These are phyloP conservation scores for Inga leiocalycina DNA, from an alignment of 306 rosid genomes.

Conservation along the genomic window DNA sequence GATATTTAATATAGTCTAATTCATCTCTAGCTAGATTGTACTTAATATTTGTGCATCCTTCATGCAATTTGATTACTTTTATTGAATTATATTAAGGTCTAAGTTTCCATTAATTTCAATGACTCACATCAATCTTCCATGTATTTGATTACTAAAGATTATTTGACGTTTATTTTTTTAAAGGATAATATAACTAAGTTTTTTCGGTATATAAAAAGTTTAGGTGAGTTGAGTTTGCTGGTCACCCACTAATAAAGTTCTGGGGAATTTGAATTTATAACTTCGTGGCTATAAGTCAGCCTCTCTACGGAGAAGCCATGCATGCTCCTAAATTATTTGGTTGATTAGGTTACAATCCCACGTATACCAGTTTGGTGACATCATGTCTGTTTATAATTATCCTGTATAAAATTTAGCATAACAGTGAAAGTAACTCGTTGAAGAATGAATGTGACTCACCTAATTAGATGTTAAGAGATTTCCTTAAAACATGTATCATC, in stretches of 20 bases:
- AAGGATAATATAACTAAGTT: neutral
- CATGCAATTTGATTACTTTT: neutral
- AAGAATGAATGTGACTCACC: neutral
- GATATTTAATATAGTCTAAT: neutral
- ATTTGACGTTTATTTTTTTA: neutral
- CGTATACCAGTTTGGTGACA: neutral
- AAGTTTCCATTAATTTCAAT: neutral
- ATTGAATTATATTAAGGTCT: neutral
- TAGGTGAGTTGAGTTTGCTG: too few species aligned
- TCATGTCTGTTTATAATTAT: neutral
- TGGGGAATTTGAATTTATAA: too few species aligned
- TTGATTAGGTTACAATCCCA: neutral
- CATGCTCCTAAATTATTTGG: neutral
- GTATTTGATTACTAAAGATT: neutral
- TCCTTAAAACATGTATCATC: neutral
- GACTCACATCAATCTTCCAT: neutral
- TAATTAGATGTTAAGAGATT: neutral
- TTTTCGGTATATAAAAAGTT: too few species aligned
- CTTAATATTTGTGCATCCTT: neutral
- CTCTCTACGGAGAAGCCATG: neutral
- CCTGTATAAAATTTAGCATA: neutral
- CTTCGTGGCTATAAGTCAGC: too few species aligned
- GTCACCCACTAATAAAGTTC: too few species aligned
- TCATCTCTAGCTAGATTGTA: neutral
- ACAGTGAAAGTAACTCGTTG: neutral